Evolutionary conservation across 2,329 filamentous ascomycete genomes (phyloP), one percentile per base, ranked within the genome.

Genomic region (Apiospora aurea): DNA sequence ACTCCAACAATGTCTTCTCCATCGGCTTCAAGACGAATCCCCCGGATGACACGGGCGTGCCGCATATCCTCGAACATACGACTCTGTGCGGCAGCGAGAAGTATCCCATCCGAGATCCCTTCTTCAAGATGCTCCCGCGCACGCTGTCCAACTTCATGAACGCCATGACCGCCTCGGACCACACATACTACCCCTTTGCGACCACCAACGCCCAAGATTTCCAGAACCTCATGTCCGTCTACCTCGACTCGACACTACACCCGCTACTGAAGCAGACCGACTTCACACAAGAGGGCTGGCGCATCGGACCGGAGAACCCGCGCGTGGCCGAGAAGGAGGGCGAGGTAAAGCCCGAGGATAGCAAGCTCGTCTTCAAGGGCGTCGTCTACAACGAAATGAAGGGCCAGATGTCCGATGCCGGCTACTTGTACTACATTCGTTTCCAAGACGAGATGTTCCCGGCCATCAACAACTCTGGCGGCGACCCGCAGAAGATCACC

Each of bases 91-190:
- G 96, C 29, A 98, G 96, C 80, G 87, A 97, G 81, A 97, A 97
- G 92, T 97, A 95, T 80, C 96, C 96, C n/a, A 96, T 99, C 72
- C 94, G 96, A 74, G 96, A 99, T 79, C 96, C 96, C 0, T 99
- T 99, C 87, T 99, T 99, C 87, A 99, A 98, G 88, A 99, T 99
- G 96, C 89, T 99, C 38, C 96, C 96, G 29, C 91, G 96, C 77
- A 98, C 96, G 6, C 88, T 99, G n/a, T 98, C 96, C 75, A 99
- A 98, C 83, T 99, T 98, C 80, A 99, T 99, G 96, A 99, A 99
- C 82, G 96, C 96, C 73, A 97, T 98, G 81, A 99, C 96, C 57
- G 95, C 95, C 38, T 93, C 95, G 29, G 96, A 98, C 79, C 95
- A 99, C 81, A 99, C 96, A 14, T 97, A 94, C 76, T 99, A 99